Percentiles rank a stretch among this genome's conserved stretches.
Conservation (phyloP, 495 filamentous ascomycete genomes). For the Podospora pseudocomata region DNA sequence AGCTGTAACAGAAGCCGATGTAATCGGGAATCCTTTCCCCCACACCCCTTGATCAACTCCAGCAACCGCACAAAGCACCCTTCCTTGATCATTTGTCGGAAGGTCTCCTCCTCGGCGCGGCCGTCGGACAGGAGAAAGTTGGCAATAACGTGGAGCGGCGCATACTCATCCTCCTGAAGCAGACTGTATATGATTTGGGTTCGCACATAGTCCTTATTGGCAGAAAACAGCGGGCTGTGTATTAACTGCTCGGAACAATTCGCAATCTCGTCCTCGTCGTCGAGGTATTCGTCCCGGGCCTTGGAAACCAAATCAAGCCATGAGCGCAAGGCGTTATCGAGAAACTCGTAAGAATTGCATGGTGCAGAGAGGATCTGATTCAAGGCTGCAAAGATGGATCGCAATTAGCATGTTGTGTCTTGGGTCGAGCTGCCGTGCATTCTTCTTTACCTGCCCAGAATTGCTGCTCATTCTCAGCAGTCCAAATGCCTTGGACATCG, state of each 20-base stretch:
- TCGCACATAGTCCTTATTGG: constrained; percentile 81
- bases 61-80: constrained; percentile 78
- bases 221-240: constrained; percentile 66
- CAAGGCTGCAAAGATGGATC: constrained; percentile 56
- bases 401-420: not conserved
- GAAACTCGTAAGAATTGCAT: constrained; percentile 69
- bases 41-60: constrained; percentile 68
- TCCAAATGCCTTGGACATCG: constrained; percentile 63
- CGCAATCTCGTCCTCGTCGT: constrained; percentile 80
- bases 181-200: constrained; percentile 89
- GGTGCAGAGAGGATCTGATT: constrained; percentile 69
- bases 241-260: constrained; percentile 80
- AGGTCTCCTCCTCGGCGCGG: constrained; percentile 67
- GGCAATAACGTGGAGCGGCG: constrained; percentile 72
- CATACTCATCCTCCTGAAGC: constrained; percentile 82
- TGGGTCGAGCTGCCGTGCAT: not conserved
- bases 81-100: constrained; percentile 83
- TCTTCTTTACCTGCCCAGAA: constrained; percentile 78
- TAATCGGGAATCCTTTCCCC: constrained; percentile 61
- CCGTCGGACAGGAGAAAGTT: constrained; percentile 92
- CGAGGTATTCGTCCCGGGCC: constrained; percentile 77
- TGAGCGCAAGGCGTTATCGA: constrained; percentile 81
- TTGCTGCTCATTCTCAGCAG: constrained; percentile 79
- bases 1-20: constrained; percentile 82
- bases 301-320: constrained; percentile 76